Conservation (phyloP, 2,329 filamentous ascomycete genomes). For the Fusarium sp. region DNA sequence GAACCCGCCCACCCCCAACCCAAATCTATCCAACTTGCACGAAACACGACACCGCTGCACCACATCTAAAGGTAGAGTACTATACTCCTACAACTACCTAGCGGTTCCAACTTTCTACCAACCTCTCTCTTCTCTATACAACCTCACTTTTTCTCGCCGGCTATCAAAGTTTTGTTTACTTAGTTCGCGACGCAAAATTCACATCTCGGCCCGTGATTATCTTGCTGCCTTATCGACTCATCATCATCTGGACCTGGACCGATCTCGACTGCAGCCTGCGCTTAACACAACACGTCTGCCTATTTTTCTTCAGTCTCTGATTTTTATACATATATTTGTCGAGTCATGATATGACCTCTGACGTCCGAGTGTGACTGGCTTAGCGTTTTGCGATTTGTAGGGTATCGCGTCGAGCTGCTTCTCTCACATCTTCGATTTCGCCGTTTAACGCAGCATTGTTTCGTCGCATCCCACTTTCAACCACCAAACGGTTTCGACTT, state of each 20-base stretch:
- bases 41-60: conserved; percentile 31
- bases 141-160: background rate
- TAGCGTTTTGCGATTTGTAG: conserved; percentile 45
- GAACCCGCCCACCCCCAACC: conserved; percentile 33
- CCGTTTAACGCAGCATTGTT: conserved; percentile 19
- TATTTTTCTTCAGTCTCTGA: conserved; percentile 30
- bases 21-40: conserved; percentile 29
- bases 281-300: conserved; percentile 27
- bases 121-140: conserved; percentile 15
- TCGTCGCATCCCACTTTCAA: conserved; percentile 18
- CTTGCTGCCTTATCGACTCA: conserved; percentile 33
- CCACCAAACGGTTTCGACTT: conserved; percentile 14
- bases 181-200: conserved; percentile 7
- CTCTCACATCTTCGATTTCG: conserved; percentile 27
- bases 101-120: conserved; percentile 28
- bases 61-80: conserved; percentile 19
- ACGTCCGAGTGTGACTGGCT: conserved; percentile 44
- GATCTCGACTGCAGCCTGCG: conserved; percentile 34
- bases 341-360: conserved; percentile 48
- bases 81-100: conserved; percentile 28
- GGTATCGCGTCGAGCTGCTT: conserved; percentile 37
- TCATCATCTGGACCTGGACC: conserved; percentile 15
- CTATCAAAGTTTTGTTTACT: conserved; percentile 15
- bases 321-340: conserved; percentile 27
- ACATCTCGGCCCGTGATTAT: conserved; percentile 19